Evolutionary conservation across 2,329 filamentous ascomycete genomes (phyloP), one percentile per base, ranked within the genome.

Genomic region (Verticillium longisporum): DNA sequence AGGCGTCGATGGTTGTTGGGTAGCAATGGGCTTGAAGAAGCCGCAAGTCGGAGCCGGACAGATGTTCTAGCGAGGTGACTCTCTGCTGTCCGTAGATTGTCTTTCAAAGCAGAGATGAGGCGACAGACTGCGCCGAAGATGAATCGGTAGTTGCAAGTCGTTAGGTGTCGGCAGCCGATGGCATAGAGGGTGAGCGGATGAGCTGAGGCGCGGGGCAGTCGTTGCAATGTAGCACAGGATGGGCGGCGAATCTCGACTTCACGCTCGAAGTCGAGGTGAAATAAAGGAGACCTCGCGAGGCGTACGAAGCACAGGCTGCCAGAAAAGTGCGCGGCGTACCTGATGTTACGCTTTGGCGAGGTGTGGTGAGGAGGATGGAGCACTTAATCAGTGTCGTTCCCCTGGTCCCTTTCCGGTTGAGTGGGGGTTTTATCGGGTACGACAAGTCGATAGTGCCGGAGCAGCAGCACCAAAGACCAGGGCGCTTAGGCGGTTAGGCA

Each of bases 401-500:
- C 56, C 56, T 58, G 56, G 26, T 58, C 56, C 56, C 37, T 58
- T 50, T 50, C 37, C 37, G 56, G 37, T 45, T 13, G 41, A 58
- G 56, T 58, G 56, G 56, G 56, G 56, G 56, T 58, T 53, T 53
- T 58, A 59, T 59, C 57, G 57, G 57, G 45, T 41, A 33, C 57
- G 33, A 58, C 56, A 59, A 59, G 57, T 59, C 57, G 57, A 59
- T 59, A 59, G 57, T 33, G 57, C 57, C 56, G 56, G 45, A 53
- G 45, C 38, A 53, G 45, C 45, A 53, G 45, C 18, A 53, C 45
- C 45, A 9, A 53, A 53, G 45, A 53, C 45, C 45, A 53, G 45
- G 45, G 45, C 45, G 45, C 45, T 53, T 53, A 53, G 45, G 45
- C 45, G 45, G 45, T 53, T 53, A 53, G 45, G 45, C 45, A 21